Evolutionary conservation across 2,329 filamentous ascomycete species (phyloP), one percentile per base, ranked within the genome.

Genomic region (Ampelomyces quisqualis): DNA sequence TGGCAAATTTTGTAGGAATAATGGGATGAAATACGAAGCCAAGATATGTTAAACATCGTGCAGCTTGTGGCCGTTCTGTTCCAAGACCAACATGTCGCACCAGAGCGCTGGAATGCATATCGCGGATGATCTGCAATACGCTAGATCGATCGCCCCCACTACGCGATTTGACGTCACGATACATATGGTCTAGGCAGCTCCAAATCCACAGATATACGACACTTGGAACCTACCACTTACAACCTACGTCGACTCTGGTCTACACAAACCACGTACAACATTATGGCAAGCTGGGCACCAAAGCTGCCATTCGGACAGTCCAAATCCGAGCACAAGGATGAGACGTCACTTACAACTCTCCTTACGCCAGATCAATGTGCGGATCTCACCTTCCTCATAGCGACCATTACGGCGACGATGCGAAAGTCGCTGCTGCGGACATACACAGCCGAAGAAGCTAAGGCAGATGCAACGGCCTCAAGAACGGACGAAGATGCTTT

Each of bases 341-440:
- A 67, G 26, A 55, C 59, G 19, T 67, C 64, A 13, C 68, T 77
- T 36, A 73, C 70, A 2, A 74, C 73, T 5, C 65, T 76, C 8
- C 65, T 77, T 28, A 68, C 64, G 5, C 56, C 65, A 24, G 70
- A 74, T 29, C 70, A 75, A 53, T 71, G 73, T 26, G 67, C 65
- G 31, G 70, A 74, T 14, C 64, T 77, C 14, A 74, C 72, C 2
- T 67, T 76, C 20, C 58, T 77, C 11, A 69, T 77, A 24, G 73
- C 71, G 5, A 72, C 70, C n/a, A 70, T 70, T 26, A 74, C 73
- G 3, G 70, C 72, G 6, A 61, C 66, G 1, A 76, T 77, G 73
- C 68, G 71, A 15, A 68, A 72, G 38, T 65, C 58, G 4, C 67
- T 76, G 22, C 51, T 70, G 6, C 67, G 71, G 34, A 69, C 65